Percentiles rank a stretch among this genome's conserved stretches.
These are phyloP conservation scores for Phaffia tasmanica DNA, from an alignment of 768 basidiomycete genomes.

Conservation along the genomic window DNA sequence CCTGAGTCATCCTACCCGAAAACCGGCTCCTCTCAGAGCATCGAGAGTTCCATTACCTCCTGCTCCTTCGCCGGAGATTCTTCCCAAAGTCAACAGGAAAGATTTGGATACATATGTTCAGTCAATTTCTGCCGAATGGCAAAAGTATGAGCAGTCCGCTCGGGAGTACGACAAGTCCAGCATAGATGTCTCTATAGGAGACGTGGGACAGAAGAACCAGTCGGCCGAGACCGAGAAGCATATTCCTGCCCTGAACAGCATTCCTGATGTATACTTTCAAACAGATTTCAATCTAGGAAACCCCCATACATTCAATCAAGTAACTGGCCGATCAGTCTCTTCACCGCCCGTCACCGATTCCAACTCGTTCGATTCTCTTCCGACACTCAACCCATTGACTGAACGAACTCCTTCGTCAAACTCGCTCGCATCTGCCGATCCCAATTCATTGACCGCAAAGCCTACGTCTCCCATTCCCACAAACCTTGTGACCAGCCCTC, in stretches of 20 bases:
- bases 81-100: constrained; percentile 51
- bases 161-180: not conserved
- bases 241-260: constrained; percentile 60
- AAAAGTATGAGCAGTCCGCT: constrained; percentile 46
- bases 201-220: not conserved
- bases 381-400: constrained; percentile 11
- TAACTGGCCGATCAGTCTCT: constrained; percentile 48
- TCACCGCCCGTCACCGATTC: not conserved
- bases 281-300: constrained; percentile 68
- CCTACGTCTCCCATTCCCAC: constrained; percentile 1
- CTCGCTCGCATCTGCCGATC: constrained; percentile 12
- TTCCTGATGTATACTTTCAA: constrained; percentile 74
- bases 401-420: constrained; percentile 11
- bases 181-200: constrained; percentile 7
- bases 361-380: constrained; percentile 15
- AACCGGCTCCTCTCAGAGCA: constrained; percentile 73
- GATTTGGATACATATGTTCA: constrained; percentile 76
- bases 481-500: constrained; percentile 14
- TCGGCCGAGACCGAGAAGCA: constrained; percentile 32
- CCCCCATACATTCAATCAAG: constrained; percentile 61
- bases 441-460: constrained; percentile 19
- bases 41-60: constrained; percentile 54
- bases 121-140: constrained; percentile 64
- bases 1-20: constrained; percentile 76
- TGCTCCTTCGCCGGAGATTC: constrained; percentile 49